A percentile compares a stretch with the other conserved stretches of the same genome.
These are phyloP conservation scores for Lasiodiplodia theobromae DNA, from an alignment of 2,329 filamentous ascomycete genomes.

Conservation along the genomic window DNA sequence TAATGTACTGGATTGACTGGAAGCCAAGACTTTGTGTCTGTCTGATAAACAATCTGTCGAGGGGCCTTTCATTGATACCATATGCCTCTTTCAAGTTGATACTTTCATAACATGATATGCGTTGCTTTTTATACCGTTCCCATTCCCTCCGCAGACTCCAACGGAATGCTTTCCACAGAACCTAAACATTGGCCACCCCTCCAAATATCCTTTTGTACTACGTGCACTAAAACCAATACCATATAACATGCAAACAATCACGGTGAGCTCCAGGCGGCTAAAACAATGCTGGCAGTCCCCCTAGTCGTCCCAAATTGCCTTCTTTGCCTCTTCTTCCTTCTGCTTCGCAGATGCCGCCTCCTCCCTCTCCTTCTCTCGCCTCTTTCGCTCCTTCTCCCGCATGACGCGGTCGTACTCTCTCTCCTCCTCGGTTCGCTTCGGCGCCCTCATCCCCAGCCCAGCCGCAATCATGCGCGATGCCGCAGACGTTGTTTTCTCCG, in stretches of 20 bases:
- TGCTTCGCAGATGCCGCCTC: conserved; percentile 69
- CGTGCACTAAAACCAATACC: background rate
- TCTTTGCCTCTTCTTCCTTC: conserved; percentile 75
- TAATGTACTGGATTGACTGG: background rate
- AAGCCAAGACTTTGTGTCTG: background rate
- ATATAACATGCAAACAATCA: background rate
- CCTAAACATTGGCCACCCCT: background rate
- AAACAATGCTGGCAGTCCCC: background rate
- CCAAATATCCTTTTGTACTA: background rate
- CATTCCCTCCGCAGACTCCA: conserved; percentile 7
- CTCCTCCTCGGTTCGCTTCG: conserved; percentile 87
- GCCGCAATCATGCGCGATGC: conserved; percentile 89
- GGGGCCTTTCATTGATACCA: background rate
- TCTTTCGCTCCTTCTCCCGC: conserved; percentile 83
- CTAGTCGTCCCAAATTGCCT: conserved; percentile 81
- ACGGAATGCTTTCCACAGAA: conserved; percentile 7
- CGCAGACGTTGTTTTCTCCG: conserved; percentile 93
- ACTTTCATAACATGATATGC: background rate
- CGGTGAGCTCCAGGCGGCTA: background rate
- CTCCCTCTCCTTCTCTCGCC: conserved; percentile 74
- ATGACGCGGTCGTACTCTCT: conserved; percentile 82
- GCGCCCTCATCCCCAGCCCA: conserved; percentile 80
- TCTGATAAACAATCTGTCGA: background rate
- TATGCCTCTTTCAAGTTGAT: background rate
- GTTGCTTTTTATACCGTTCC: background rate